phyloP scores from a whole-genome alignment of 106 monocot genomes.

The Dendrobium nobile region DNA sequence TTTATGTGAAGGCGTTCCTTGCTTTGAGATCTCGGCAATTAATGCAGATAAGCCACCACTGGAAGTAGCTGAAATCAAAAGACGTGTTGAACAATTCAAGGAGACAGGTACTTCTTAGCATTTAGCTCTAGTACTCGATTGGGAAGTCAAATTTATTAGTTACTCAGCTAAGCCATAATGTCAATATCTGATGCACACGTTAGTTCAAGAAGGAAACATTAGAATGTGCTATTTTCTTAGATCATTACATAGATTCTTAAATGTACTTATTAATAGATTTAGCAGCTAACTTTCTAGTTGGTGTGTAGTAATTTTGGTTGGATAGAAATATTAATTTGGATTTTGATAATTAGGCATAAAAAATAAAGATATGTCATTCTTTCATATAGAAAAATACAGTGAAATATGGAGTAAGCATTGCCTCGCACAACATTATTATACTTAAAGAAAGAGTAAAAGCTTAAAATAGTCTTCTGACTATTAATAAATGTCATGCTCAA shows the following conservation, averaged over 20 bases:
- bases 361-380: no score
- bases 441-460: background rate
- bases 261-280: background rate
- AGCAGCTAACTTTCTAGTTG: background rate
- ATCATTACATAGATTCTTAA: background rate
- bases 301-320: no score
- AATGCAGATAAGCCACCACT: slow-evolving; percentile 95
- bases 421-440: background rate
- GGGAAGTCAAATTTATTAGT: background rate
- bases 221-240: background rate
- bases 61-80: slow-evolving; percentile 74
- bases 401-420: no score
- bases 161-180: background rate
- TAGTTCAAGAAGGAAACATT: background rate
- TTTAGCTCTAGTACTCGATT: background rate
- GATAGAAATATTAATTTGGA: no score
- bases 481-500: no score
- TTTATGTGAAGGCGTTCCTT: slow-evolving; percentile 63
- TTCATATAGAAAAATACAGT: no score
- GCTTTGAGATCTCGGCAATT: slow-evolving; percentile 90
- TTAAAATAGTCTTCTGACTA: no score
- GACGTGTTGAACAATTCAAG: slow-evolving; percentile 72
- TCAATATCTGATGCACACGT: background rate
- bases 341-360: no score
- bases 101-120: slow-evolving; percentile 44